Base-by-base conservation (phyloP, 2,329 filamentous ascomycete species). In the Fusarium phyllophilum region DNA sequence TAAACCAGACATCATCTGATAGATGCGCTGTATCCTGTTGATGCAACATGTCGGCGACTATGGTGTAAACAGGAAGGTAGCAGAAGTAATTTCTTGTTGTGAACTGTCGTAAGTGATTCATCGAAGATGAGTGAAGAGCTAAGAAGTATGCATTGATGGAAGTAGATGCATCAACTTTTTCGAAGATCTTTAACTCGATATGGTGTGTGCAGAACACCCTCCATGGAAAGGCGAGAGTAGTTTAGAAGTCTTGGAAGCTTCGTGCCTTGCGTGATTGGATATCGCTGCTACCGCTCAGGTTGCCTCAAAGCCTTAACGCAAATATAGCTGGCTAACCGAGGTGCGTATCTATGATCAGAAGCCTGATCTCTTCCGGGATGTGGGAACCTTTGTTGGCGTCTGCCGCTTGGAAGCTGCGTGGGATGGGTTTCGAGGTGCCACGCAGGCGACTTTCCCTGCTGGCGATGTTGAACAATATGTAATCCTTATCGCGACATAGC, bases 401-500 rank as follows among this genome's bases (percentile, higher is more conserved):
- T 58, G 17, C 58, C 49, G 20, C 26, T 51, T 12, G 8, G 33
- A 38, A 26, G 39, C 48, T 36, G 31, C 49, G 41, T 33, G 55
- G 31, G 36, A 59, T 42, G 42, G 26, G 15, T 15, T 26, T 39
- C 33, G 33, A n/a, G 36, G 15, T 46, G 36, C 20, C 55, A 42
- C 24, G 18, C 14, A 46, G 48, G n/a, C 26, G 38, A n/a, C 38
- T 39, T 34, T 52, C 41, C 39, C 18, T 33, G 56, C 49, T 33
- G 20, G 31, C 22, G 22, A 36, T n/a, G 45, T 52, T 69, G 62
- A 36, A 34, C 49, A 75, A 73, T 52, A 63, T 48, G 12, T 39
- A 10, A 38, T 24, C 55, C 52, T 66, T 70, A 76, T 74, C 61
- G 55, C 63, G 60, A 70, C 60, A 73, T 66, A 26, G 34, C 34